Percentiles rank a stretch among this genome's conserved stretches.
Conservation (phyloP, 768 basidiomycete genomes). For the Phaeotremella fagi region DNA sequence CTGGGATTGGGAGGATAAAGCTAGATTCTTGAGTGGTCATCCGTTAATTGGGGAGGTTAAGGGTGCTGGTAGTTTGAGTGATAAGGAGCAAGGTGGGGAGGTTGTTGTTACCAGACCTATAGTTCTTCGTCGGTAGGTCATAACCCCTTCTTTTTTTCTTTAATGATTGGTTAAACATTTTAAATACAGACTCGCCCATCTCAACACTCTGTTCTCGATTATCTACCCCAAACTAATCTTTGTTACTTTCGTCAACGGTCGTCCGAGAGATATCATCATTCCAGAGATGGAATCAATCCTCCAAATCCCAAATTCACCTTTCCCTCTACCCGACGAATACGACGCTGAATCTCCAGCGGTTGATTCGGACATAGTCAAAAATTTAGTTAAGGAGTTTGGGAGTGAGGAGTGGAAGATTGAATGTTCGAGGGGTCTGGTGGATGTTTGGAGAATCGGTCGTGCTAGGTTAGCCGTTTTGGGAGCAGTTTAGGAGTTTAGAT, state of each 20-base stretch:
- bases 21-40: slow-evolving; percentile 72
- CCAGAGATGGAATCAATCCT: slow-evolving; percentile 74
- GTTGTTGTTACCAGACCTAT: slow-evolving; percentile 65
- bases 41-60: slow-evolving; percentile 82
- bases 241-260: slow-evolving; percentile 88
- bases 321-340: slow-evolving; percentile 24
- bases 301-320: slow-evolving; percentile 34
- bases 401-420: slow-evolving; percentile 61
- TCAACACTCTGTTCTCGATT: slow-evolving; percentile 73
- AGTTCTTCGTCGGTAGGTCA: slow-evolving; percentile 59
- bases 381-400: slow-evolving; percentile 2
- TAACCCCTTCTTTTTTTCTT: too few species aligned
- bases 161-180: too few species aligned
- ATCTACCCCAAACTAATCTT: slow-evolving; percentile 72
- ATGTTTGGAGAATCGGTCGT: slow-evolving; percentile 69
- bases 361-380: slow-evolving; percentile 7
- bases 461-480: slow-evolving; percentile 20
- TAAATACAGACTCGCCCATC: slow-evolving; percentile 64
- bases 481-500: not conserved
- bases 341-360: slow-evolving; percentile 49
- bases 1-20: slow-evolving; percentile 47
- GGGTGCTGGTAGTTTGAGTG: slow-evolving; percentile 68
- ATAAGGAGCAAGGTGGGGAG: slow-evolving; percentile 67
- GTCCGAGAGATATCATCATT: slow-evolving; percentile 64
- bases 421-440: slow-evolving; percentile 65